Percentiles rank a stretch among this genome's conserved stretches.
Evolutionary conservation across 768 basidiomycete genomes (phyloP).

Genomic region (Pleurotus eryngii): DNA sequence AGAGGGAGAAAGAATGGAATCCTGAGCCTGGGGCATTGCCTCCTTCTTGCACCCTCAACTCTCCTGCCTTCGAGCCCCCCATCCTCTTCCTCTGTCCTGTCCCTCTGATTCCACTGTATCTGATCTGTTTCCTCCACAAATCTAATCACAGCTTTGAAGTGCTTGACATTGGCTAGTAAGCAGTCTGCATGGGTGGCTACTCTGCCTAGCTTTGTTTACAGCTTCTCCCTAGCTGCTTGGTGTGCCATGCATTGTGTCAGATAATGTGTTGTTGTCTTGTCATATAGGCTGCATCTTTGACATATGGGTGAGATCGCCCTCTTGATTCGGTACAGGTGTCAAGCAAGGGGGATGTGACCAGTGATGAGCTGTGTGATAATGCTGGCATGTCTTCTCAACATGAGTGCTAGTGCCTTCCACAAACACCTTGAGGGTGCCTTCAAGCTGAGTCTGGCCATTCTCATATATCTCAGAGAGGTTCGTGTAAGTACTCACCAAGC

Average conservation of each 20-base stretch:
- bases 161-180: background rate
- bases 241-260: background rate
- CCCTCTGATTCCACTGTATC: background rate
- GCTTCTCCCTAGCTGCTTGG: background rate
- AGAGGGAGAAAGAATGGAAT: too few relatives aligned
- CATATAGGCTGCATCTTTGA: background rate
- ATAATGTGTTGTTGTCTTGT: slow-evolving; percentile 7
- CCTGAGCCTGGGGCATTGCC: too few relatives aligned
- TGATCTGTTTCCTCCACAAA: background rate
- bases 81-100: too few relatives aligned
- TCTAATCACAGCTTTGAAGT: background rate
- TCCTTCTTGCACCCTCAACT: too few relatives aligned
- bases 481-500: too few relatives aligned
- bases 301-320: background rate
- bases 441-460: background rate
- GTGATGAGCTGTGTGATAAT: slow-evolving; percentile 8
- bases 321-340: slow-evolving; percentile 9
- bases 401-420: background rate
- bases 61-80: too few relatives aligned
- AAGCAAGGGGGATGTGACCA: slow-evolving; percentile 5
- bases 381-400: background rate
- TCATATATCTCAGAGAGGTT: background rate
- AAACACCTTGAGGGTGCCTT: background rate
- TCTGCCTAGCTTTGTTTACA: background rate
- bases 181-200: background rate